Conservation (phyloP, 140 eudicot species). For the Stevia rebaudiana region DNA sequence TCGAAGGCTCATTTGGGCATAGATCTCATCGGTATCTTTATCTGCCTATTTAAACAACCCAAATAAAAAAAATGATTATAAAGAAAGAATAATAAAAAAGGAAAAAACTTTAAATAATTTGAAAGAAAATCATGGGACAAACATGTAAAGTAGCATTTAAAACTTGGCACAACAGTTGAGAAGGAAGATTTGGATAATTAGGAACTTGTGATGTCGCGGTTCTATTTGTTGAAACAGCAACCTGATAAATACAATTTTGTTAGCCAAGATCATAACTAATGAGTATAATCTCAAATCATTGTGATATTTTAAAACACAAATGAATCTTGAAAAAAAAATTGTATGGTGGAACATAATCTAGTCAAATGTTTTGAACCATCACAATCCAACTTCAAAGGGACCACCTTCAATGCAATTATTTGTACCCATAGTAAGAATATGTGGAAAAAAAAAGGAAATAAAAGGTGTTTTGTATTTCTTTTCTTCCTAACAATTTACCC, state of each 20-base stretch:
- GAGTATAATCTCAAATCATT: background rate
- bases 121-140: slow-evolving; percentile 18
- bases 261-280: background rate
- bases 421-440: too few relatives aligned
- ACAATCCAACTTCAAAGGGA: slow-evolving; percentile 17
- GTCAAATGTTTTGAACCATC: slow-evolving; percentile 9
- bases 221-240: slow-evolving; percentile 90
- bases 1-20: slow-evolving; percentile 98
- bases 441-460: too few relatives aligned
- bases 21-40: slow-evolving; percentile 95
- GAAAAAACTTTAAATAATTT: background rate
- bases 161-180: slow-evolving; percentile 95
- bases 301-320: background rate
- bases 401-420: too few relatives aligned
- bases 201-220: slow-evolving; percentile 94
- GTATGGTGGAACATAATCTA: background rate
- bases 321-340: background rate
- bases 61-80: background rate
- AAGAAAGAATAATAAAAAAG: background rate
- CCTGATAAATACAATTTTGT: slow-evolving; percentile 38
- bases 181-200: slow-evolving; percentile 87
- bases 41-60: slow-evolving; percentile 61
- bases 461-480: too few relatives aligned
- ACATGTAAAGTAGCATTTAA: slow-evolving; percentile 91
- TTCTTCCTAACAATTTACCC: too few relatives aligned